Conservation (phyloP, 495 filamentous ascomycete genomes). For the Penicillium nucicola region DNA sequence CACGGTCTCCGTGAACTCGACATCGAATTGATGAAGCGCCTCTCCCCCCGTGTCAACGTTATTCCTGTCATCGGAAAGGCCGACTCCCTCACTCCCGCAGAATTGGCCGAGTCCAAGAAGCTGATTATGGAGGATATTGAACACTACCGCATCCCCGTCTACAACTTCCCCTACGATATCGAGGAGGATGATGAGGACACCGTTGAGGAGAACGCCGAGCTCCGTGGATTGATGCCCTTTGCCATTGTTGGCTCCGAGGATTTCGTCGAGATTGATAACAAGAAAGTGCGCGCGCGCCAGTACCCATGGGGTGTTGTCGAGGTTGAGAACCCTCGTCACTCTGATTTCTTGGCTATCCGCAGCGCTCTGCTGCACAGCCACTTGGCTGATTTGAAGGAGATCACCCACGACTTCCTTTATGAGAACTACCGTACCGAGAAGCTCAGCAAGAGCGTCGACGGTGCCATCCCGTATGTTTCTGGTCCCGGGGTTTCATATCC, state of each 20-base stretch:
- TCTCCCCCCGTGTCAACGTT: slow-evolving; percentile 96
- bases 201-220: slow-evolving; percentile 96
- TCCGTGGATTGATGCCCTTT: slow-evolving; percentile 96
- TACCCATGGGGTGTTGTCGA: slow-evolving; percentile 99
- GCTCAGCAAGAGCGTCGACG: slow-evolving; percentile 97
- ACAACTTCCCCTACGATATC: slow-evolving; percentile 99
- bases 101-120: slow-evolving; percentile 98
- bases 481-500: background rate
- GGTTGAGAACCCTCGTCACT: slow-evolving; percentile 98
- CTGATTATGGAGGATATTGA: slow-evolving; percentile 99
- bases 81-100: slow-evolving; percentile 92
- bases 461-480: slow-evolving; percentile 73
- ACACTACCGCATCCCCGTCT: slow-evolving; percentile 98
- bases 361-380: slow-evolving; percentile 96
- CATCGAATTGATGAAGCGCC: slow-evolving; percentile 98
- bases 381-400: slow-evolving; percentile 96
- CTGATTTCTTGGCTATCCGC: slow-evolving; percentile 95
- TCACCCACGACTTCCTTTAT: slow-evolving; percentile 99
- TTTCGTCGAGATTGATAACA: slow-evolving; percentile 85
- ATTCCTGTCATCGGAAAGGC: slow-evolving; percentile 99
- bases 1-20: slow-evolving; percentile 98
- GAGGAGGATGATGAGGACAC: slow-evolving; percentile 99
- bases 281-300: slow-evolving; percentile 88
- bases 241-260: slow-evolving; percentile 98
- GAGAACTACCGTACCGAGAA: slow-evolving; percentile 99